Evolutionary conservation across 495 filamentous ascomycete genomes (phyloP).

Genomic region (Aspergillus sparsus): DNA sequence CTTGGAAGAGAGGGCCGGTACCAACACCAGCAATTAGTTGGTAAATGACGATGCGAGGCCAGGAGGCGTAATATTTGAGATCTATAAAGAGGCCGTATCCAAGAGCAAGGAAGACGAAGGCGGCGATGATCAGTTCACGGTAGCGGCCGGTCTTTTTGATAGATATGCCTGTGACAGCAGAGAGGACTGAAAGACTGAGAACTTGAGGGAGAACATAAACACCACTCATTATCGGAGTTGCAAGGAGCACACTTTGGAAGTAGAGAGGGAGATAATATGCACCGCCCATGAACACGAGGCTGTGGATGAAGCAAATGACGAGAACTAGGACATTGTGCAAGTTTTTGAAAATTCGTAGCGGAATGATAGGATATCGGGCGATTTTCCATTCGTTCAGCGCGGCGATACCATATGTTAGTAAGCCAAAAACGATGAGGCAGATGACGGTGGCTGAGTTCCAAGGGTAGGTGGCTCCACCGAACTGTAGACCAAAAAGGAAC

Average conservation of each 20-base stretch:
- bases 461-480: constrained; percentile 72
- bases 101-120: constrained; percentile 53
- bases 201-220: constrained; percentile 79
- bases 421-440: constrained; percentile 76
- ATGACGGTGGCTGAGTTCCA: constrained; percentile 77
- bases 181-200: constrained; percentile 65
- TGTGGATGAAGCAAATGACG: constrained; percentile 61
- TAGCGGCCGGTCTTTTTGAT: constrained; percentile 70
- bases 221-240: constrained; percentile 71
- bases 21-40: constrained; percentile 57
- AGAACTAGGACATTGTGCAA: constrained; percentile 61
- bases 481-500: constrained; percentile 78
- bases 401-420: constrained; percentile 62
- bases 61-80: constrained; percentile 47
- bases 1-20: constrained; percentile 58
- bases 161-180: constrained; percentile 63
- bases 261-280: constrained; percentile 79
- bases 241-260: constrained; percentile 74
- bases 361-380: constrained; percentile 77
- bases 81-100: constrained; percentile 57
- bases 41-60: constrained; percentile 54
- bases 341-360: constrained; percentile 64
- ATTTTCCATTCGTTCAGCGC: constrained; percentile 68
- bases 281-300: constrained; percentile 71
- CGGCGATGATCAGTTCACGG: constrained; percentile 50